Evolutionary conservation across 352 stramenopile genomes (phyloP), one percentile per base, ranked within the genome.

Genomic region (Phytophthora foliorum): DNA sequence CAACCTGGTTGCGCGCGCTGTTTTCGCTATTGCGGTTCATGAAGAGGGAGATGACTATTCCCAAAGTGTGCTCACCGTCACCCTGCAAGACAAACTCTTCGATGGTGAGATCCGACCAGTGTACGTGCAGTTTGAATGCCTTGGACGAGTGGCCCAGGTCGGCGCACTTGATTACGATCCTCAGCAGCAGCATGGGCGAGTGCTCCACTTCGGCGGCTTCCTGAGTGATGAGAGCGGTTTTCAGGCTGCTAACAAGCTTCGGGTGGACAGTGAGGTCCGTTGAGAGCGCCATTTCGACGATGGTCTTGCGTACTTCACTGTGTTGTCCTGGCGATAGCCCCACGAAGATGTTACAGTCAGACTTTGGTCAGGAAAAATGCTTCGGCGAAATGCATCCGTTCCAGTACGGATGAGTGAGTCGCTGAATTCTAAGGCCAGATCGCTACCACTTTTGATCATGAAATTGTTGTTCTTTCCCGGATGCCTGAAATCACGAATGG

Each of bases 31-130:
- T 86, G 57, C 92, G 85, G 78, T 98, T 95, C 89, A 97, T 97
- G 59, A 98, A 97, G 6, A 93, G 94, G 45, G 83, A 97, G 32
- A 98, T 86, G 38, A 96, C 80, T 63, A 98, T 85, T 16, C 86
- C 88, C 0, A 96, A 57, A 31, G 83, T 80, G 52, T 97, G 94
- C 63, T 99, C 96, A 45, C 97, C 86, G 65, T 99, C 95, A 22
- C 95, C 96, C 70, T 99, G 96, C 46, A 89, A 72, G 66, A 98
- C 99, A 63, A 98, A 98, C 72, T 99, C 96, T 69, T 98, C 87
- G 44, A 98, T 92, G 49, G 98, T 97, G 24, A 96, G 65, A 54
- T 97, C 88, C 1, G 91, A 92, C 94, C 95, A 99, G 49, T 89
- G 82, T 27, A 89, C 86, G 55, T 94, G 85, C 6, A 98, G 65